Evolutionary conservation across 495 filamentous ascomycete genomes (phyloP).

Genomic region (Lepraria neglecta): DNA sequence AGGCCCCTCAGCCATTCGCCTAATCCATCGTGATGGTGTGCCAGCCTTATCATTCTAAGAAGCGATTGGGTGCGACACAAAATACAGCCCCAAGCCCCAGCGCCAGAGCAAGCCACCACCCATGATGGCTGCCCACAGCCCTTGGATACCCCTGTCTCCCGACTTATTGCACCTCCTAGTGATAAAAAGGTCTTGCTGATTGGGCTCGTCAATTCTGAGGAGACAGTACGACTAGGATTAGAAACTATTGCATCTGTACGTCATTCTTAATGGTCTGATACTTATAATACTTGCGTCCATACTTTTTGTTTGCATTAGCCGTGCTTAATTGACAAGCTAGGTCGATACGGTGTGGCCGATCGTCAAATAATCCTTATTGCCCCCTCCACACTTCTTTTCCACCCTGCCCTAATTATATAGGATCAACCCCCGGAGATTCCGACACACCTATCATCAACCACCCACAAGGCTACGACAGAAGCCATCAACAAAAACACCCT

Average conservation of each 20-base stretch:
- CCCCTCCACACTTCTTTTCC: not conserved
- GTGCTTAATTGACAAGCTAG: constrained; percentile 1
- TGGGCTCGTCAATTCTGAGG: too few species aligned
- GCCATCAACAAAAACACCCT: not conserved
- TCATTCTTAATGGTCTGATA: not conserved
- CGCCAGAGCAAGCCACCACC: constrained; percentile 1
- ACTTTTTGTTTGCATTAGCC: not conserved
- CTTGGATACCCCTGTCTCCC: not conserved
- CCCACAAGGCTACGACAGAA: constrained; percentile 1
- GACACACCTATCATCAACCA: not conserved
- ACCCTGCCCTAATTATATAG: not conserved
- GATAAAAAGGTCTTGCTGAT: not conserved
- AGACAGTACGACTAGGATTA: too few species aligned
- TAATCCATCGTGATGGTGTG: not conserved
- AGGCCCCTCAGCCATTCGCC: constrained; percentile 5
- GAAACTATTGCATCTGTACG: not conserved
- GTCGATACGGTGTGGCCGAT: too few species aligned
- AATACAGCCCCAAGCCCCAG: not conserved
- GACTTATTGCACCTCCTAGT: not conserved
- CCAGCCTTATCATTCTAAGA: not conserved
- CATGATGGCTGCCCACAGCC: not conserved
- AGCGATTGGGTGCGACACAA: constrained; percentile 1
- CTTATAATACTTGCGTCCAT: not conserved
- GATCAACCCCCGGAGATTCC: not conserved
- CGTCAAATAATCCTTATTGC: not conserved